phyloP scores from a whole-genome alignment of 1,284 basidiomycete genomes.

The Phylloboletellus chloephorus region DNA sequence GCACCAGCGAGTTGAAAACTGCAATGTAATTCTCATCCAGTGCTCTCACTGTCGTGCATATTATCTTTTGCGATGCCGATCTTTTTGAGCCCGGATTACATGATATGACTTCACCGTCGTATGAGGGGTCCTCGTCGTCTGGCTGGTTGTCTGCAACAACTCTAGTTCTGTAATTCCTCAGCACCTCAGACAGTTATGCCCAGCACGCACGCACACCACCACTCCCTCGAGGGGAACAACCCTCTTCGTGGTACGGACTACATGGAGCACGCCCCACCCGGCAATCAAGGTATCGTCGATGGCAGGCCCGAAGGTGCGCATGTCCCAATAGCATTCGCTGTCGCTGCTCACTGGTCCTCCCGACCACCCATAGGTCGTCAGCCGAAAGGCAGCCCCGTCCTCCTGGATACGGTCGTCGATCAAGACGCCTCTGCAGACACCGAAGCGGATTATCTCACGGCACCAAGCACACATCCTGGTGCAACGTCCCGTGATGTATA shows the following conservation, averaged over 20 bases:
- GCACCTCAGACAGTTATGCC: constrained; percentile 6
- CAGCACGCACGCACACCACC: constrained; percentile 11
- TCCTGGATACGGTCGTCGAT: constrained; percentile 23
- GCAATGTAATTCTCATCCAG: constrained; percentile 4
- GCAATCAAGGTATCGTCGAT: constrained; percentile 27
- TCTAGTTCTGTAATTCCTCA: background rate
- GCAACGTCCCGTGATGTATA: constrained; percentile 29
- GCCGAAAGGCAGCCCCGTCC: constrained; percentile 14
- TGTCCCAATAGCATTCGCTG: background rate
- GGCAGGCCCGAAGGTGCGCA: constrained; percentile 20
- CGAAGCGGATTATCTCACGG: background rate
- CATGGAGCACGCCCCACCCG: constrained; percentile 15
- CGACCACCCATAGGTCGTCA: constrained; percentile 15
- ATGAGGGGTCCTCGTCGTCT: background rate
- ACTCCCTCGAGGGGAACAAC: constrained; percentile 20
- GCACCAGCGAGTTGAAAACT: background rate
- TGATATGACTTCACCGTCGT: constrained; percentile 13
- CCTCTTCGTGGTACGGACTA: constrained; percentile 16
- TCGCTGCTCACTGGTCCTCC: too few species aligned
- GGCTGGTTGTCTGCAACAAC: background rate
- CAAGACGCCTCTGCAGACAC: constrained; percentile 19
- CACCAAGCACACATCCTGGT: constrained; percentile 14
- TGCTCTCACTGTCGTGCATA: background rate
- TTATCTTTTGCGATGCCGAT: too few species aligned
- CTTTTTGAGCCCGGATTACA: constrained; percentile 5